Evolutionary conservation across 495 filamentous ascomycete genomes (phyloP), one percentile per base, ranked within the genome.

Genomic region (Aspergillus homomorphus): DNA sequence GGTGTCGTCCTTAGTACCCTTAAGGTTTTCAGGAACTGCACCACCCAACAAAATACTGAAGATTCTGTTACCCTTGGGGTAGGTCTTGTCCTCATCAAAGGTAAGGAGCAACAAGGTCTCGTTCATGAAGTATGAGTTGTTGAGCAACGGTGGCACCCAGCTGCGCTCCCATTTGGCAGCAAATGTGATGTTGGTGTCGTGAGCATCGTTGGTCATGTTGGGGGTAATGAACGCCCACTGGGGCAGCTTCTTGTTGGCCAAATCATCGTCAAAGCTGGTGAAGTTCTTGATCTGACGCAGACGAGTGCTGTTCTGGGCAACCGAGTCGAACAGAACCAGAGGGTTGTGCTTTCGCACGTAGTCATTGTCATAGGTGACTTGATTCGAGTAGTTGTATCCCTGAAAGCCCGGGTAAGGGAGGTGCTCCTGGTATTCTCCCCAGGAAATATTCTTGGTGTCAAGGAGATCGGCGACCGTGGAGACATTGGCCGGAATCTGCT

Each of bases 311-410:
- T 82, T 77, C 50, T 74, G 69, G 44, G 82, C 77, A 53, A 88
- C 80, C 19, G 78, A 80, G 67, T 87, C 80, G 58, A 78, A 87
- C 55, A 82, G 71, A 23, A 88, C 69, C 15, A 84, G 67, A 0
- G 87, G 87, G 70, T 89, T 88, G 75, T 91, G 89, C 75, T 91
- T 92, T 45, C 89, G 82, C n/a, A 90, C 86, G 63, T 92, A 92
- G 66, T 83, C 78, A 58, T 88, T 84, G 23, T 74, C 71, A 23
- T 76, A 74, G 19, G 73, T 75, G 59, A 72, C 52, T 61, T 79
- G 78, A 67, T 87, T 84, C 21, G 73, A 71, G 45, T 78, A 79
- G 53, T 80, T 83, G 53, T 69, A 77, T 26, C 83, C 86, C 62
- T 83, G 73, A 70, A 83, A 90, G 12, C 87, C 88, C 16, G 84